Percentiles rank a stretch among this genome's conserved stretches.
phyloP scores from a whole-genome alignment of 202 grass and related monocot genomes.

The Saccharum hybrid region DNA sequence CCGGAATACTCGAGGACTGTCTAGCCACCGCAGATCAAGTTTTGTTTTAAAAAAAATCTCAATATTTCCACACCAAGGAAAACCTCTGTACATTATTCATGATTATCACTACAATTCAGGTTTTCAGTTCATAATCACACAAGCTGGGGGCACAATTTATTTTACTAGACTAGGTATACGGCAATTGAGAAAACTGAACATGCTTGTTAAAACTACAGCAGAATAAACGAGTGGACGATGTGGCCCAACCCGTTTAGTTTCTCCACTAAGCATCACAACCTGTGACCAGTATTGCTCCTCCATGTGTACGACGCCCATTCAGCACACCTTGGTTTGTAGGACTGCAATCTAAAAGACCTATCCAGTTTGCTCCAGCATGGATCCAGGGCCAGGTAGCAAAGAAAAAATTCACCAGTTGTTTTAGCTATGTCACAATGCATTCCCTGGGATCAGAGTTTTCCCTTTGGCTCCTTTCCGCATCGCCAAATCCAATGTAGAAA shows the following conservation, averaged over 20 bases:
- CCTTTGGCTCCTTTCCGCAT: conserved; percentile 43
- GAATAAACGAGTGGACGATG: neutral
- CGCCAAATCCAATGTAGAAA: conserved; percentile 54
- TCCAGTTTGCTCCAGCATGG: conserved; percentile 1
- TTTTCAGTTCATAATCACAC: conserved; percentile 39
- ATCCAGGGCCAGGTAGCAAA: neutral
- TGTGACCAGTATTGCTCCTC: neutral
- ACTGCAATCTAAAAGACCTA: conserved; percentile 8
- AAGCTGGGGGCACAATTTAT: conserved; percentile 15
- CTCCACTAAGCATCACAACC: neutral
- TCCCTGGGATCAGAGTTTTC: conserved; percentile 68
- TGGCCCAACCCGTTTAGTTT: neutral
- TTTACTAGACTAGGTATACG: neutral
- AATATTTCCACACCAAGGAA: neutral
- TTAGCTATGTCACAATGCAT: conserved; percentile 59
- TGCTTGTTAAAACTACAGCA: neutral
- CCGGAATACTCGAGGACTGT: no score
- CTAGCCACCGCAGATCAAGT: no score
- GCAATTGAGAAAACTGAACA: neutral
- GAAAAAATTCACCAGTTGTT: neutral
- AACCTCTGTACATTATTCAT: conserved; percentile 23
- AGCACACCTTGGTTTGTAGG: neutral
- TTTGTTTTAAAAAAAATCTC: neutral
- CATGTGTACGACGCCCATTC: neutral
- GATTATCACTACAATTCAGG: neutral